These are phyloP conservation scores for Exophiala bonariae DNA, from an alignment of 2,329 filamentous ascomycete species.

Conservation along the genomic window DNA sequence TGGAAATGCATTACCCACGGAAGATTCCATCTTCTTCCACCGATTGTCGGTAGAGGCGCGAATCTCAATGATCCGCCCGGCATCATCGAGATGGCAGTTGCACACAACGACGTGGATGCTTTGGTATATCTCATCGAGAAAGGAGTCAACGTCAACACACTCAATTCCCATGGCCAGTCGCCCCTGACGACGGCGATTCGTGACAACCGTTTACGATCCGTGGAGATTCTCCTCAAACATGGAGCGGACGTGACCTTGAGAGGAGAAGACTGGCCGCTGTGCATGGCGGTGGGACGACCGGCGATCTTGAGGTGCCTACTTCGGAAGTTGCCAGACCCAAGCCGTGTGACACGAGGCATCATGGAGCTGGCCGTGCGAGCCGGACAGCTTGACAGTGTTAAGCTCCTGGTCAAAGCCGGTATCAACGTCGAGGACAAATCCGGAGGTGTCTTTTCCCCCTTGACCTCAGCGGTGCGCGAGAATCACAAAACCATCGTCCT, in stretches of 20 bases:
- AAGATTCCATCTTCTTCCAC: constrained; percentile 60
- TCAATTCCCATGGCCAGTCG: constrained; percentile 58
- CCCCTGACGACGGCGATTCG: constrained; percentile 67
- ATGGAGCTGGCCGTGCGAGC: constrained; percentile 68
- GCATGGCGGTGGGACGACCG: constrained; percentile 66
- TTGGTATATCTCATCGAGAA: constrained; percentile 62
- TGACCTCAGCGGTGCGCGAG: constrained; percentile 68
- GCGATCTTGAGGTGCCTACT: constrained; percentile 61
- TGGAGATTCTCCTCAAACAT: constrained; percentile 58
- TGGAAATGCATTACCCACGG: constrained; percentile 70
- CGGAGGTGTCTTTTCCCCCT: constrained; percentile 69
- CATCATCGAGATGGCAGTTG: constrained; percentile 65
- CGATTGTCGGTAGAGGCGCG: constrained; percentile 60
- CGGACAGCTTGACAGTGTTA: constrained; percentile 66
- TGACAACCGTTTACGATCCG: constrained; percentile 58
- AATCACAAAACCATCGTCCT: constrained; percentile 60
- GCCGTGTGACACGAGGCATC: constrained; percentile 61
- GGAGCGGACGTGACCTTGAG: constrained; percentile 65
- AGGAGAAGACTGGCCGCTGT: constrained; percentile 70
- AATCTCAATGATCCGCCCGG: constrained; percentile 62
- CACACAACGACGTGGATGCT: constrained; percentile 61
- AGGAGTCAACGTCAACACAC: constrained; percentile 62
- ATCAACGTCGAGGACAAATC: constrained; percentile 71
- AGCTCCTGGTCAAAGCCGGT: constrained; percentile 64
- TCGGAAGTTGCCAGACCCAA: constrained; percentile 56